These are phyloP conservation scores for Leptomonas pyrrhocoris DNA, from an alignment of 208 protist genomes.

Conservation along the genomic window DNA sequence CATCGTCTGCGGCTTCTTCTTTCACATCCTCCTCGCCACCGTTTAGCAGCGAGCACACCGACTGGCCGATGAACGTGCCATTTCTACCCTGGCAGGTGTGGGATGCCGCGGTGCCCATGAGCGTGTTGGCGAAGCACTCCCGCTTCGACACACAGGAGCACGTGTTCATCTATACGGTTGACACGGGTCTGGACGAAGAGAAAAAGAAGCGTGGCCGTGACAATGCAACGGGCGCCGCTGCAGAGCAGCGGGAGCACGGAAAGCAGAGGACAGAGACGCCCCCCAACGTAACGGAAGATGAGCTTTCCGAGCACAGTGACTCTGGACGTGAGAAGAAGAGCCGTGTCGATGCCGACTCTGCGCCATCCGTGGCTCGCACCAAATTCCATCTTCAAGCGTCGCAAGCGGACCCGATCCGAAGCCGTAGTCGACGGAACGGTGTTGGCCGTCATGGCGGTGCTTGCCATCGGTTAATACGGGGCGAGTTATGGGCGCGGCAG, in stretches of 20 bases:
- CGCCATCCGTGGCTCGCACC: background rate
- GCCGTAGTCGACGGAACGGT: background rate
- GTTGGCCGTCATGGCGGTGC: too few relatives aligned
- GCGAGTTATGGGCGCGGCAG: conserved; percentile 29
- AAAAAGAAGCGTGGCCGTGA: conserved; percentile 26
- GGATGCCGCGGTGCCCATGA: conserved; percentile 77
- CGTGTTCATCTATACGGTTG: conserved; percentile 75
- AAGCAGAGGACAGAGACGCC: background rate
- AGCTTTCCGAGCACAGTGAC: background rate
- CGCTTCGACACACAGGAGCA: conserved; percentile 74
- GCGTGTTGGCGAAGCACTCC: conserved; percentile 56
- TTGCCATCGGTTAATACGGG: background rate
- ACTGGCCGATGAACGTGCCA: conserved; percentile 87
- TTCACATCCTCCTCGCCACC: conserved; percentile 1
- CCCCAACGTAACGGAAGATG: background rate
- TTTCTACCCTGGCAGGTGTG: conserved; percentile 91
- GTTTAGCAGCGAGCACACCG: conserved; percentile 45
- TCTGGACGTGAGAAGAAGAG: background rate
- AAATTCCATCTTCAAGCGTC: background rate
- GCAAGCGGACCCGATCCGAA: background rate
- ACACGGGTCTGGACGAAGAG: conserved; percentile 26
- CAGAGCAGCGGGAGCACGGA: background rate
- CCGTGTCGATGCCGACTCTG: background rate
- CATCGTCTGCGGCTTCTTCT: background rate
- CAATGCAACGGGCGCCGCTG: background rate